These are phyloP conservation scores for Phalaenopsis hybrid DNA, from an alignment of 116 monocot genomes.

Conservation along the genomic window DNA sequence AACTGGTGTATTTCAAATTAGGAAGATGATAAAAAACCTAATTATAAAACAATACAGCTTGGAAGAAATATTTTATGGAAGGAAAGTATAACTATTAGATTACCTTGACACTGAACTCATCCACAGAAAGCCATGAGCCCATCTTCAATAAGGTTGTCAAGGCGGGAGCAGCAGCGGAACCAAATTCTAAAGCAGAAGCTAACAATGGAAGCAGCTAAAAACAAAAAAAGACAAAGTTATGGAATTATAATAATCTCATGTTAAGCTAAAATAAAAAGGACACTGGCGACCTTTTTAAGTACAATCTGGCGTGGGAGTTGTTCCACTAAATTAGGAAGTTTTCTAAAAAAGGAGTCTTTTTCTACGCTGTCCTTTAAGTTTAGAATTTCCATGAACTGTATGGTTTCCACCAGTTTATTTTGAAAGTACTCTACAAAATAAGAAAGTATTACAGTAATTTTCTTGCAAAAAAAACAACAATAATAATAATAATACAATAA, in stretches of 20 bases:
- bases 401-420: conserved; percentile 96
- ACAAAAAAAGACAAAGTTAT: conserved; percentile 7
- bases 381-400: conserved; percentile 97
- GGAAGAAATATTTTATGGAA: conserved; percentile 1
- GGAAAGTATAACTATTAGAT: neutral
- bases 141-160: conserved; percentile 91
- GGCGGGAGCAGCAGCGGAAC: conserved; percentile 93
- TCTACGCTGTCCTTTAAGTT: conserved; percentile 99
- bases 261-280: neutral
- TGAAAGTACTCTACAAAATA: conserved; percentile 85
- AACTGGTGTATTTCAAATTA: neutral
- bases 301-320: conserved; percentile 92
- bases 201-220: conserved; percentile 82
- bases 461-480: neutral
- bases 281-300: conserved; percentile 67
- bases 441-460: neutral
- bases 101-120: conserved; percentile 87
- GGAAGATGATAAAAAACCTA: neutral
- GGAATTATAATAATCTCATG: neutral
- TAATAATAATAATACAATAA: neutral
- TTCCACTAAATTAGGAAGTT: conserved; percentile 90
- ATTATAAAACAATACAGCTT: neutral
- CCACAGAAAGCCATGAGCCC: conserved; percentile 93
- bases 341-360: conserved; percentile 93
- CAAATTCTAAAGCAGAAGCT: conserved; percentile 87